A percentile compares a stretch with the other conserved stretches of the same genome.
Conservation (phyloP, 306 rosid genomes). For the Begonia loranthoides region DNA sequence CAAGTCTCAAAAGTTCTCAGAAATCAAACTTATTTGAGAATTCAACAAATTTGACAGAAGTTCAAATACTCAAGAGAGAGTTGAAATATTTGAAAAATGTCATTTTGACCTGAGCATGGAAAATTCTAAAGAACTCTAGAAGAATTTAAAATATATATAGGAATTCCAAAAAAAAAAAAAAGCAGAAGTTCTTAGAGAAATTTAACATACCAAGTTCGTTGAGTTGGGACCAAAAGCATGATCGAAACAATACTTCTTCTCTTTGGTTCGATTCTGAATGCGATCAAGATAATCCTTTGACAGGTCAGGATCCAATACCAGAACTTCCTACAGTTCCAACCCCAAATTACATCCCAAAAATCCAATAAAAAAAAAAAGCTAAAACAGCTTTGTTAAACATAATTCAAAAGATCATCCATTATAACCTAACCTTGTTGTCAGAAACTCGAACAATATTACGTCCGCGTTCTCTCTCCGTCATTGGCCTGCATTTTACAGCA, state of each 20-base stretch:
- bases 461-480: constrained; percentile 28
- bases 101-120: too few species aligned
- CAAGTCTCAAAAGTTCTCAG: too few species aligned
- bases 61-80: too few species aligned
- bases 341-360: background rate
- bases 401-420: background rate
- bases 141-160: too few species aligned
- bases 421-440: constrained; percentile 30
- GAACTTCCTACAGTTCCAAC: constrained; percentile 29
- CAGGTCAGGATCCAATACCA: constrained; percentile 43
- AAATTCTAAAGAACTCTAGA: too few species aligned
- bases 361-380: background rate
- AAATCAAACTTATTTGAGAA: too few species aligned
- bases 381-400: background rate
- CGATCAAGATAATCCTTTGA: constrained; percentile 47
- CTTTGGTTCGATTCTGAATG: constrained; percentile 49
- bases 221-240: constrained; percentile 38
- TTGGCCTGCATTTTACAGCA: constrained; percentile 49
- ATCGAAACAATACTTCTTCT: constrained; percentile 42
- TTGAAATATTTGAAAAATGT: too few species aligned
- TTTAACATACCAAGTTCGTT: constrained; percentile 27
- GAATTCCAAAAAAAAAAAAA: background rate
- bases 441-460: constrained; percentile 45
- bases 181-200: background rate
- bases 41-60: too few species aligned